Evolutionary conservation across 768 basidiomycete genomes (phyloP).

Genomic region (Tulasnella sp.): DNA sequence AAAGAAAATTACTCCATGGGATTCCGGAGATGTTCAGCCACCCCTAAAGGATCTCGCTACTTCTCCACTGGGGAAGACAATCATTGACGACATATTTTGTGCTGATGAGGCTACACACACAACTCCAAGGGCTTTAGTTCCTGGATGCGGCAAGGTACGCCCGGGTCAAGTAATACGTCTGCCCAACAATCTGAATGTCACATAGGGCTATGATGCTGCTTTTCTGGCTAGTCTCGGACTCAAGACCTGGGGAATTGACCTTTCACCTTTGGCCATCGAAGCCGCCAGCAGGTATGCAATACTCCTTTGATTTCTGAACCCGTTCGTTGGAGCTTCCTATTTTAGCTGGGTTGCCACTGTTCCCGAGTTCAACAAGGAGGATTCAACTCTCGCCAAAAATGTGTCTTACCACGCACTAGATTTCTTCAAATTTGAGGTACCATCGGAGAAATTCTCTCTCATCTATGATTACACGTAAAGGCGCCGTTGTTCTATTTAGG

Average conservation of each 20-base stretch:
- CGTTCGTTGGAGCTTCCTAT: neutral
- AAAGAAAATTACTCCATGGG: conserved; percentile 48
- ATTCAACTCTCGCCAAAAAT: conserved; percentile 20
- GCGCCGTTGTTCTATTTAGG: neutral
- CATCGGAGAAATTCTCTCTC: conserved; percentile 34
- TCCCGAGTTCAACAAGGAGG: neutral
- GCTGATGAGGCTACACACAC: no score
- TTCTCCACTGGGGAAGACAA: conserved; percentile 24
- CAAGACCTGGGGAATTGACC: conserved; percentile 41
- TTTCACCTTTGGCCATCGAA: conserved; percentile 41
- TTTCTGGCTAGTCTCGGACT: conserved; percentile 41
- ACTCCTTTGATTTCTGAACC: neutral
- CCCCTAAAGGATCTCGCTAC: conserved; percentile 33
- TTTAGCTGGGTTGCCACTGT: conserved; percentile 3
- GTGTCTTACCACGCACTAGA: conserved; percentile 26
- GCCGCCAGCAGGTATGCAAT: conserved; percentile 26
- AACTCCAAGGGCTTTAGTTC: conserved; percentile 35
- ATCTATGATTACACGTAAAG: conserved; percentile 53
- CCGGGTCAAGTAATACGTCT: neutral
- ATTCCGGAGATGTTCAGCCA: conserved; percentile 41
- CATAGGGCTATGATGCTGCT: conserved; percentile 48
- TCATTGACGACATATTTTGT: conserved; percentile 30
- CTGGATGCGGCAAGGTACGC: conserved; percentile 43
- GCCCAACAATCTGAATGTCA: neutral
- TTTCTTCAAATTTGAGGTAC: conserved; percentile 40